Base-by-base conservation (phyloP, 129 eudicot species). In the Artemisia tridentata region DNA sequence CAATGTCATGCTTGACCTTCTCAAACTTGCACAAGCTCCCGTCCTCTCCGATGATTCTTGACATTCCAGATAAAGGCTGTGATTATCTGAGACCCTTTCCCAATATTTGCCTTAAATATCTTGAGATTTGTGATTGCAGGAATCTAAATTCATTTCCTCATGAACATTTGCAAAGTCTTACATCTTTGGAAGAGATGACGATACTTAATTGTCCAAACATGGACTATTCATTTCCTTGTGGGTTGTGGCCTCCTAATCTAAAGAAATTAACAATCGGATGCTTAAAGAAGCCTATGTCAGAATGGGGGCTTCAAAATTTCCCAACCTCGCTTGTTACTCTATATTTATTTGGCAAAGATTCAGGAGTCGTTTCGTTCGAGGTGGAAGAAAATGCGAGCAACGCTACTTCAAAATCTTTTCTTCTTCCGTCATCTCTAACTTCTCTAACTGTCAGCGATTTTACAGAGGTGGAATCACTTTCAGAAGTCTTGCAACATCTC, bases 181-280 rank as follows among this genome's bases (percentile, higher is more conserved):
- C 25, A 23, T 23, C 25, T 23, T 23, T 23, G 69, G 69, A 41
- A 17, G 31, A 43, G 69, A n/a, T 64, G 7, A 1, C 12, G 11
- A 17, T 63, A 41, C 5, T 11, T 18, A 11, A 64, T 64, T 64
- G 69, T 64, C 69, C 21, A 64, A 41, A 12, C 12, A 15, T 64
- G 54, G 69, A 45, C 17, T 11, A 43, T 18, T 64, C 52, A 41
- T 38, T 64, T 16, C 69, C 69, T 41, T 11, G 50, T 19, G 69
- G 69, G 50, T 43, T 64, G 23, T 64, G 69, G 69, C 69, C 69
- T 64, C 69, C n/a, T 0, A 9, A 43, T 11, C 45, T 64, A 43
- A 45, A 16, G 14, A 43, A 3, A 27, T 25, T 64, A 34, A 43
- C 15, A 43, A 45, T 38, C 18, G 65, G 65, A 34, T 3, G 4